Evolutionary conservation across 73 alveolate genomes (phyloP), one percentile per base, ranked within the genome.

Genomic region (Paramecium primaurelia): DNA sequence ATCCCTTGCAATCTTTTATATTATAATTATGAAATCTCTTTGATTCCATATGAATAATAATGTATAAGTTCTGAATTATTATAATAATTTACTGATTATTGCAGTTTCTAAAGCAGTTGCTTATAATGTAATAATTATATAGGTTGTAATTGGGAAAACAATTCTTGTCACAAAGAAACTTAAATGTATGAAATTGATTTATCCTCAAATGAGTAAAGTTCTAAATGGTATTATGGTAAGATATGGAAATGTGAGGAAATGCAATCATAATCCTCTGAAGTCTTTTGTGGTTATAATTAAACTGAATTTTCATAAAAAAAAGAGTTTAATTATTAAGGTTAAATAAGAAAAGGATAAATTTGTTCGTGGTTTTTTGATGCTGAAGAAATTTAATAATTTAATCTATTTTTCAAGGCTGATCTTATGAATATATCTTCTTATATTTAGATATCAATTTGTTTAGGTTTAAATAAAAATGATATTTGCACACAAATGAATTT

Each of bases 361-460:
- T 80, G 91, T 44, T 26, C 91, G 4, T 80, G 91, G 91, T 80
- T 42, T 47, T 80, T 45, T 80, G 91, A 80, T 12, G 71, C 91
- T 44, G 44, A 44, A 3, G 25, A 80, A 20, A 20, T 45, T 40
- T 25, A 34, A 8, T 14, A 32, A 28, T 80, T 42, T 47, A 20
- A 47, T 6, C 20, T 80, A 9, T 42, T n/a, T 26, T 26, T 80
- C 42, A 26, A 47, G 22, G 45, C 91, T 12, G 45, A 80, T 22
- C 34, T 45, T 8, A 7, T 28, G 9, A 44, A 80, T 3, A 18
- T n/a, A 3, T n/a, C 71, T 18, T 12, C 71, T 45, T 25, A 80
- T 25, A 14, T 22, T 25, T 22, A 80, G 30, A 11, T 32, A 64
- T 64, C 84, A 0, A 80, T 80, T 4, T 80, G 91, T 80, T 80